A percentile compares a stretch with the other conserved stretches of the same genome.
These are phyloP conservation scores for Angomonas deanei DNA, from an alignment of 208 protist species.

Conservation along the genomic window DNA sequence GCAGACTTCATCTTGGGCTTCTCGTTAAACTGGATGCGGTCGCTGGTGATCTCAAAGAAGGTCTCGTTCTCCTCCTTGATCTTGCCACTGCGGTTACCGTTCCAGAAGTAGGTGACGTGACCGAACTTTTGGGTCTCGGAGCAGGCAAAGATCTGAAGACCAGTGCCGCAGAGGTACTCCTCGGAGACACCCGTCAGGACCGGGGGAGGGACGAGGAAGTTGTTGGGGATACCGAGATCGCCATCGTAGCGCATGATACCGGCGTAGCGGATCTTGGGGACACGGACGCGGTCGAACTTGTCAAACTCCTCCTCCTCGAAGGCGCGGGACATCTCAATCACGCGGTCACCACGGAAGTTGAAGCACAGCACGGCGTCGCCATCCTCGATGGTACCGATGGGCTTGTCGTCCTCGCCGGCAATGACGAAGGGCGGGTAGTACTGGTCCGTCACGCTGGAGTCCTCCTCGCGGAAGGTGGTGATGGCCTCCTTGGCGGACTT, in stretches of 20 bases:
- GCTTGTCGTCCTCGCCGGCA: constrained; percentile 60
- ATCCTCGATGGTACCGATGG: constrained; percentile 89
- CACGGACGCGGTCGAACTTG: constrained; percentile 88
- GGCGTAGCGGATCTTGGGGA: constrained; percentile 89
- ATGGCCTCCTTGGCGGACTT: constrained; percentile 83
- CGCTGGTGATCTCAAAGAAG: constrained; percentile 88
- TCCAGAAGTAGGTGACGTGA: constrained; percentile 97
- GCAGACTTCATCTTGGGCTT: constrained; percentile 92
- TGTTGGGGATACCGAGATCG: constrained; percentile 92
- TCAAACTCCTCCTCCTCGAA: constrained; percentile 91
- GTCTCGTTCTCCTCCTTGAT: constrained; percentile 84
- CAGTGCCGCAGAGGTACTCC: constrained; percentile 85
- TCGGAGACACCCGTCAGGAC: constrained; percentile 82
- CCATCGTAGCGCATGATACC: constrained; percentile 96
- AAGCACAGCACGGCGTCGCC: constrained; percentile 93
- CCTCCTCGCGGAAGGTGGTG: constrained; percentile 79
- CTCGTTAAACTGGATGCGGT: constrained; percentile 91
- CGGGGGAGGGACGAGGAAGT: constrained; percentile 91
- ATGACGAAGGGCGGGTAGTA: constrained; percentile 92
- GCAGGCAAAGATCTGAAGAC: constrained; percentile 87
- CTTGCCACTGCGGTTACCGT: constrained; percentile 94
- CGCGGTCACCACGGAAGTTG: constrained; percentile 94
- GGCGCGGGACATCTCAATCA: constrained; percentile 92
- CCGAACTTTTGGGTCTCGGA: constrained; percentile 97
- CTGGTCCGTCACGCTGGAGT: constrained; percentile 86